Conservation (phyloP, 768 basidiomycete genomes). For the Chlorophyllum brunneum region DNA sequence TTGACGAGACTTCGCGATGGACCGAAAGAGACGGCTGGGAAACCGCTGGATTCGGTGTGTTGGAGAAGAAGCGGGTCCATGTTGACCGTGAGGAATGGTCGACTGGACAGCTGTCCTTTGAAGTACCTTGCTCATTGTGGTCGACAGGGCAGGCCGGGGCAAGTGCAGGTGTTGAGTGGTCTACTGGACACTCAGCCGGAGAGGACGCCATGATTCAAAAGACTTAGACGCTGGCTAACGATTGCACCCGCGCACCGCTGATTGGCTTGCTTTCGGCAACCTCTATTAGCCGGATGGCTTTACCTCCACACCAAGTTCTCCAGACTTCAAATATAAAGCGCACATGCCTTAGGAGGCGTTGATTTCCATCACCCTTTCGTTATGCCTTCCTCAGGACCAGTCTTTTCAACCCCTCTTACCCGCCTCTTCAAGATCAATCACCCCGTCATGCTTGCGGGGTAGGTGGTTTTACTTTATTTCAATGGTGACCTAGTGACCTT, state of each 20-base stretch:
- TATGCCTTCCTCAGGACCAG: conserved; percentile 64
- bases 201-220: conserved; percentile 20
- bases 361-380: conserved; percentile 15
- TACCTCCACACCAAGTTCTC: background rate
- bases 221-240: background rate
- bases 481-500: background rate
- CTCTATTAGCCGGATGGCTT: background rate
- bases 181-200: conserved; percentile 42
- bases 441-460: conserved; percentile 81
- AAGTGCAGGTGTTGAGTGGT: conserved; percentile 30
- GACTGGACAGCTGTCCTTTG: conserved; percentile 34
- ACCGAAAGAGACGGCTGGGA: conserved; percentile 46
- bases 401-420: conserved; percentile 74
- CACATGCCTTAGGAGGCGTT: background rate
- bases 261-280: background rate
- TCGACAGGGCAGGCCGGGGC: conserved; percentile 62
- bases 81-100: conserved; percentile 35
- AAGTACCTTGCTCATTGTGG: conserved; percentile 30
- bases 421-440: conserved; percentile 75
- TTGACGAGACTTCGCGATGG: conserved; percentile 82
- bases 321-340: background rate
- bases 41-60: conserved; percentile 16
- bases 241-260: conserved; percentile 1
- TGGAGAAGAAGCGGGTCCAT: conserved; percentile 40
- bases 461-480: conserved; percentile 17